Conservation (phyloP, 805 yeast species). For the Starmerella stigmatis region DNA sequence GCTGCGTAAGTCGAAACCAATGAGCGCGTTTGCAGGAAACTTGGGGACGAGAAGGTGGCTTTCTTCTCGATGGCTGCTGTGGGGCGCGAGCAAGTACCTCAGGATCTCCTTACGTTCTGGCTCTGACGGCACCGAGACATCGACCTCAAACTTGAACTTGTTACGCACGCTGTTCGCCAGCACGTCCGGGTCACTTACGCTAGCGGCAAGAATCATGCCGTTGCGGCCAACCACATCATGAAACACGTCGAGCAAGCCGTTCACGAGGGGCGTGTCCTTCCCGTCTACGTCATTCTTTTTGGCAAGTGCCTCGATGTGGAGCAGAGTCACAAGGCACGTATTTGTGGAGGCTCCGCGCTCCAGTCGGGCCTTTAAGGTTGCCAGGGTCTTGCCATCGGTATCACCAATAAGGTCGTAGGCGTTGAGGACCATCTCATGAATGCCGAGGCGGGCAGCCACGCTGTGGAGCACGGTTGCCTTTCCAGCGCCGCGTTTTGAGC, state of each 20-base stretch:
- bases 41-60: constrained; percentile 10
- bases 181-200: constrained; percentile 57
- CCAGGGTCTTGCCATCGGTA: constrained; percentile 68
- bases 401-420: constrained; percentile 59
- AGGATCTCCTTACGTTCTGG: constrained; percentile 59
- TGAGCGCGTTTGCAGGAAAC: constrained; percentile 9
- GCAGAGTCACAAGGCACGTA: constrained; percentile 43
- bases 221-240: constrained; percentile 32
- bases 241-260: constrained; percentile 47
- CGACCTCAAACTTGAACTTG: constrained; percentile 64
- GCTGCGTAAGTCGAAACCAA: constrained; percentile 30
- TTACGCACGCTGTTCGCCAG: constrained; percentile 57
- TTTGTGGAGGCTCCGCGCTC: constrained; percentile 45
- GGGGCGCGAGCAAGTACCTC: constrained; percentile 33
- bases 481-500: constrained; percentile 69
- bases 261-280: constrained; percentile 31
- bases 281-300: constrained; percentile 54
- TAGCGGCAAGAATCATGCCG: constrained; percentile 46
- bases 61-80: not conserved
- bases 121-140: constrained; percentile 69
- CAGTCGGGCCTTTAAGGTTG: constrained; percentile 61
- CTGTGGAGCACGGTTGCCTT: constrained; percentile 55
- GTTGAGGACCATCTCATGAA: constrained; percentile 58
- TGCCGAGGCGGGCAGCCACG: constrained; percentile 48
- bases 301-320: constrained; percentile 69